A percentile compares a stretch with the other conserved stretches of the same genome.
Conservation (phyloP, 768 basidiomycete species). For the Paxillus ammoniavirescens region DNA sequence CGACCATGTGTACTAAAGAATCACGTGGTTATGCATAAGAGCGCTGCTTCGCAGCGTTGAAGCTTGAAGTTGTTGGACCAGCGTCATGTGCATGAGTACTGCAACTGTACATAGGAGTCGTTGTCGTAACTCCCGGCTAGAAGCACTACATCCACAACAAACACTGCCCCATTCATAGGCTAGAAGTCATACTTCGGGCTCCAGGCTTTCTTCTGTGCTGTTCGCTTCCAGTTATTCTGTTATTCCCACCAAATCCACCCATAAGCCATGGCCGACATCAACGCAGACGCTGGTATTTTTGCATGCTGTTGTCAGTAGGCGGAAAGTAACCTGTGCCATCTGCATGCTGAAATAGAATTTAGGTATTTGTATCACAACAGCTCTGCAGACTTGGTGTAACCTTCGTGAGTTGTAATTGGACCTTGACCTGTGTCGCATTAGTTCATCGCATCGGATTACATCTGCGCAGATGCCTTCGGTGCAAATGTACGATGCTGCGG, state of each 20-base stretch:
- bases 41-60: too few relatives aligned
- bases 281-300: neutral
- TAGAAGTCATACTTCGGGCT: too few relatives aligned
- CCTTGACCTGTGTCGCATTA: neutral
- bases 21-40: too few relatives aligned
- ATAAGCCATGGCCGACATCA: conserved; percentile 17
- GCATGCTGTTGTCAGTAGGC: conserved; percentile 24
- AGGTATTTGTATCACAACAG: conserved; percentile 14
- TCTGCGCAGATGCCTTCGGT: conserved; percentile 21
- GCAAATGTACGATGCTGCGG: conserved; percentile 21
- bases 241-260: too few relatives aligned
- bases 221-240: too few relatives aligned
- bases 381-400: conserved; percentile 23
- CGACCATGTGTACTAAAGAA: too few relatives aligned
- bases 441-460: neutral
- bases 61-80: too few relatives aligned
- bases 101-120: too few relatives aligned
- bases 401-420: conserved; percentile 19
- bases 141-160: neutral
- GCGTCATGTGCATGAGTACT: too few relatives aligned
- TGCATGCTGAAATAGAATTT: neutral
- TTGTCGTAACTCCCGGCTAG: neutral
- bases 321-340: neutral
- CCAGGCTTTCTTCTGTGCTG: too few relatives aligned
- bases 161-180: neutral